Conservation (phyloP, 2,329 filamentous ascomycete genomes). For the Aspergillus clavatus region DNA sequence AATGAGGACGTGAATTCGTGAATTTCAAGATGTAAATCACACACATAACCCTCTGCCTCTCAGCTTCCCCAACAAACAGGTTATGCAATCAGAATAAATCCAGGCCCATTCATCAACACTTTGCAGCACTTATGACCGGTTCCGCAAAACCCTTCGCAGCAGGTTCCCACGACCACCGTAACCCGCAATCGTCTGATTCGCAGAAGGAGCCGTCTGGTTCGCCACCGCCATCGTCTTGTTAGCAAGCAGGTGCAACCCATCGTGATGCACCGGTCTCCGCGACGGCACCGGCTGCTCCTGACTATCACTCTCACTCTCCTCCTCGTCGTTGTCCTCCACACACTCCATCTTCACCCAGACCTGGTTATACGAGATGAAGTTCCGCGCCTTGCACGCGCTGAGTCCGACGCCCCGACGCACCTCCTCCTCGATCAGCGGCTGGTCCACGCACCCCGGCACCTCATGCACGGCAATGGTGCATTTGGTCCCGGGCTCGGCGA, state of each 20-base stretch:
- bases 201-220: background rate
- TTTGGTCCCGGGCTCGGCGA: conserved; percentile 12
- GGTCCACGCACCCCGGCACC: conserved; percentile 27
- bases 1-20: background rate
- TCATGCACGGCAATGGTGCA: conserved; percentile 34
- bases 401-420: conserved; percentile 18
- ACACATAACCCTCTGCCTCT: conserved; percentile 4
- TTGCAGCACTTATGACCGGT: background rate
- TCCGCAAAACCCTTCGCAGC: background rate
- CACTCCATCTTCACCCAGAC: conserved; percentile 32
- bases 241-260: background rate
- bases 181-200: background rate
- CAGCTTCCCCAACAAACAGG: background rate
- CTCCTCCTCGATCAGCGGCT: conserved; percentile 22
- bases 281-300: background rate
- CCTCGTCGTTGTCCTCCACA: conserved; percentile 9
- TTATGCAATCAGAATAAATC: background rate
- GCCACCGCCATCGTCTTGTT: background rate
- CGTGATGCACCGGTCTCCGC: background rate
- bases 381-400: conserved; percentile 22
- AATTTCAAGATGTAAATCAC: background rate
- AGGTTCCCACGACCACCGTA: background rate
- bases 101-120: background rate
- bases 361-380: conserved; percentile 22
- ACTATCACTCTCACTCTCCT: background rate